Evolutionary conservation across 2,329 filamentous ascomycete genomes (phyloP), one percentile per base, ranked within the genome.

Genomic region (Phialophora expanda): DNA sequence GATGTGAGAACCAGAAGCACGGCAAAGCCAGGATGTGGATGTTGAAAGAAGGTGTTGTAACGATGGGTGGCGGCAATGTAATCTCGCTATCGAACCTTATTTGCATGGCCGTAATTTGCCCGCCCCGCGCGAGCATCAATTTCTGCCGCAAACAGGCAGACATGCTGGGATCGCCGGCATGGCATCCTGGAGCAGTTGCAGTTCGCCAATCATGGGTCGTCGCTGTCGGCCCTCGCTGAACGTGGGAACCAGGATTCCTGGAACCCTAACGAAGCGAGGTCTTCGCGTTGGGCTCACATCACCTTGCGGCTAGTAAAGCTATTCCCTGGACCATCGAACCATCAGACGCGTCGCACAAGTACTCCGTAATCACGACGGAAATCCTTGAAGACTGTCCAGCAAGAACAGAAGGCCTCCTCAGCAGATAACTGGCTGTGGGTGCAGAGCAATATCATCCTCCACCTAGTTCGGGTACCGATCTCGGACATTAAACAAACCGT

Each of bases 1-100:
- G 56, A 66, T 65, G 61, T 61, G 64, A 64, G 48, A 61, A 32
- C 53, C 54, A 50, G 51, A 54, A 63, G 30, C 38, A 41, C 9
- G 46, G 32, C 3, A 22, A 58, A 20, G 38, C 34, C 56, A 51
- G 26, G 46, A 61, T 53, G 24, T 9, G 32, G 26, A 12, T 30
- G 60, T 62, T 22, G 14, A 9, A 20, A 17, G 50, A 48, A 26
- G n/a, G 26, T 38, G 46, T 53, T 26, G 28, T 53, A 26, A 28
- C 56, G 58, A 64, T 57, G 63, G 58, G 48, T 65, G 65, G 67
- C 63, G 63, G 62, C 44, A 60, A 58, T 62, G 65, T 57, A 69
- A 69, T 69, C 61, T 69, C 67, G 64, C 48, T 69, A 69, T 69
- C 67, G 64, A 69, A 69, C 62, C 63, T 67, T 67, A 69, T 34